A percentile compares a stretch with the other conserved stretches of the same genome.
These are phyloP conservation scores for Cymbidium sinense DNA, from an alignment of 106 monocot species.

Conservation along the genomic window DNA sequence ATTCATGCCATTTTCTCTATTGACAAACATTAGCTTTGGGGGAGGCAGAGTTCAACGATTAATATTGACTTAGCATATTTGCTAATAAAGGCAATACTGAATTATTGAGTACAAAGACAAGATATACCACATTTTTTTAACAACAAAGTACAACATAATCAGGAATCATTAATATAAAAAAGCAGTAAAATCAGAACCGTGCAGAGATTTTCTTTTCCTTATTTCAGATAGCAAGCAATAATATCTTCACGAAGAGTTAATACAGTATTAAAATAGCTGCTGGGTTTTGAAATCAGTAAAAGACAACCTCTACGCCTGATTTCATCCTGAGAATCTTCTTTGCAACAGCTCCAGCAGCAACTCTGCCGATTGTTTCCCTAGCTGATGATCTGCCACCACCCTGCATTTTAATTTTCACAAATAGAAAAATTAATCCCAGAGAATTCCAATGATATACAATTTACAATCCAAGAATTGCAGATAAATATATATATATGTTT, in stretches of 20 bases:
- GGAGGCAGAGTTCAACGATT: background rate
- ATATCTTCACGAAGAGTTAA: background rate
- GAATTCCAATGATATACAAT: background rate
- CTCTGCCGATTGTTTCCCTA: conserved; percentile 98
- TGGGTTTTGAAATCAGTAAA: background rate
- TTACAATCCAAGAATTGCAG: background rate
- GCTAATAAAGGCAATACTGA: background rate
- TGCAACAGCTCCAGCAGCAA: conserved; percentile 94
- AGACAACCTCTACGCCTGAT: conserved; percentile 62
- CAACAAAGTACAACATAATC: background rate
- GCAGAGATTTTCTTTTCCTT: background rate
- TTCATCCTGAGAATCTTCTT: conserved; percentile 90
- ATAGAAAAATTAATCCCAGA: background rate
- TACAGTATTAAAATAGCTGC: background rate
- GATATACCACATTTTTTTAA: background rate
- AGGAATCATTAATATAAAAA: background rate
- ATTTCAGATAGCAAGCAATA: background rate
- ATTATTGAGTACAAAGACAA: background rate
- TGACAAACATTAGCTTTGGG: no score
- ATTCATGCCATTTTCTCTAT: no score
- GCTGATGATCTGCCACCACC: conserved; percentile 98
- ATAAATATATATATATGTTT: background rate
- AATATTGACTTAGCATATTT: background rate
- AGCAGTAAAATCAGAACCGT: background rate
- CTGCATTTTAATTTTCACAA: conserved; percentile 27